Evolutionary conservation across 495 filamentous ascomycete species (phyloP).

Genomic region (Penicillium verhagenii): DNA sequence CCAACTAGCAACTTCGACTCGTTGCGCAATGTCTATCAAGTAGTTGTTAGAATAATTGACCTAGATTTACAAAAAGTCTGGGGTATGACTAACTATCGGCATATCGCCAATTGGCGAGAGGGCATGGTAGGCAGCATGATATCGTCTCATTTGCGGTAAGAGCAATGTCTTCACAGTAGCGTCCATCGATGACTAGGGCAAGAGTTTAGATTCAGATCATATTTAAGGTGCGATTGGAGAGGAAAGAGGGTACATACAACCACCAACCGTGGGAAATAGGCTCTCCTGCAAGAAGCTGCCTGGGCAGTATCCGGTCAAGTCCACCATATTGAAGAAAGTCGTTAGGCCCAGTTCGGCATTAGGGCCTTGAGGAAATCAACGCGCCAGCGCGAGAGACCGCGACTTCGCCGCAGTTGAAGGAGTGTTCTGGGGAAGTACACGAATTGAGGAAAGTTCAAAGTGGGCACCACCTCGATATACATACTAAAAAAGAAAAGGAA

Average conservation of each 20-base stretch:
- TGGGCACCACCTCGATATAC: constrained; percentile 19
- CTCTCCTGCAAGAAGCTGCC: constrained; percentile 61
- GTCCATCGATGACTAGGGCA: constrained; percentile 62
- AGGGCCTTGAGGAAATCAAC: constrained; percentile 12
- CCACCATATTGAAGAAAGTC: constrained; percentile 24
- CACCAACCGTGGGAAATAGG: constrained; percentile 57
- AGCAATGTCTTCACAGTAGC: constrained; percentile 58
- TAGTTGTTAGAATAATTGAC: constrained; percentile 15
- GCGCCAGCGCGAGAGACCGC: constrained; percentile 29
- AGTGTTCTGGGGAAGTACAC: constrained; percentile 6
- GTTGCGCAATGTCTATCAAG: constrained; percentile 59
- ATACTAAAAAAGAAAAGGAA: no score
- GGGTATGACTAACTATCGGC: constrained; percentile 56
- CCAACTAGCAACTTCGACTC: constrained; percentile 69
- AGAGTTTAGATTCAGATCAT: not conserved
- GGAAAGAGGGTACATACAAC: constrained; percentile 58
- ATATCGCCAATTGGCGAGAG: constrained; percentile 80
- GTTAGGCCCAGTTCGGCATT: constrained; percentile 16
- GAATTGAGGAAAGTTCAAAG: constrained; percentile 3
- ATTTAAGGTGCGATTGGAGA: not conserved
- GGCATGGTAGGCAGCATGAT: constrained; percentile 88
- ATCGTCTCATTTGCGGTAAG: constrained; percentile 4
- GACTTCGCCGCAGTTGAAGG: constrained; percentile 8
- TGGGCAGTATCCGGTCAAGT: constrained; percentile 54
- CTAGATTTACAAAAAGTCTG: not conserved